phyloP scores from a whole-genome alignment of 129 eudicot species.

The Glebionis coronaria region DNA sequence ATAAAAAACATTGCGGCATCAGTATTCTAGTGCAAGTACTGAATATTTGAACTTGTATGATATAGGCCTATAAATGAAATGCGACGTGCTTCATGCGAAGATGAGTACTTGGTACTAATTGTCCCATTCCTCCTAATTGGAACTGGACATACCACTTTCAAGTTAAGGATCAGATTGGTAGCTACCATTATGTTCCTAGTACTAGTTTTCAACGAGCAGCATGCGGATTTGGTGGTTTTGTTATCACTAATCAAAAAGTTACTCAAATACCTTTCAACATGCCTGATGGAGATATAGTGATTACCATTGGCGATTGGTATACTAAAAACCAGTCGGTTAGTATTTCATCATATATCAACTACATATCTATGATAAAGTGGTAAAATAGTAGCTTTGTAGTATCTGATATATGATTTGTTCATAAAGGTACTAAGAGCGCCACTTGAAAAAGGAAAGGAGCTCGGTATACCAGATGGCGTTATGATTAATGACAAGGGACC shows the following conservation, averaged over 20 bases:
- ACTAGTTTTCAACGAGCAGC: constrained; percentile 76
- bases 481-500: constrained; percentile 98
- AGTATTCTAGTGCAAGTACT: not conserved
- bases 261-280: constrained; percentile 57
- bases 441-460: constrained; percentile 63
- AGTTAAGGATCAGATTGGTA: constrained; percentile 94
- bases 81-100: constrained; percentile 96
- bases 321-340: constrained; percentile 69
- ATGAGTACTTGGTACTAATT: constrained; percentile 87
- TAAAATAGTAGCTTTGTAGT: too few relatives aligned
- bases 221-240: constrained; percentile 79
- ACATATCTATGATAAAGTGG: not conserved
- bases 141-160: constrained; percentile 86
- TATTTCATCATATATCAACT: not conserved
- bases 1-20: not conserved
- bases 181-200: constrained; percentile 79
- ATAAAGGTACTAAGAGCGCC: constrained; percentile 47
- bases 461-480: constrained; percentile 90
- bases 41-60: constrained; percentile 11
- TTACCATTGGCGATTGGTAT: constrained; percentile 93
- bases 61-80: constrained; percentile 82
- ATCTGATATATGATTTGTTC: constrained; percentile 5
- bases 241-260: constrained; percentile 55
- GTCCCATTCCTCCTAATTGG: constrained; percentile 78
- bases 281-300: constrained; percentile 73